Base-by-base conservation (phyloP, 805 yeast species). In the Zygoascus ofunaensis region DNA sequence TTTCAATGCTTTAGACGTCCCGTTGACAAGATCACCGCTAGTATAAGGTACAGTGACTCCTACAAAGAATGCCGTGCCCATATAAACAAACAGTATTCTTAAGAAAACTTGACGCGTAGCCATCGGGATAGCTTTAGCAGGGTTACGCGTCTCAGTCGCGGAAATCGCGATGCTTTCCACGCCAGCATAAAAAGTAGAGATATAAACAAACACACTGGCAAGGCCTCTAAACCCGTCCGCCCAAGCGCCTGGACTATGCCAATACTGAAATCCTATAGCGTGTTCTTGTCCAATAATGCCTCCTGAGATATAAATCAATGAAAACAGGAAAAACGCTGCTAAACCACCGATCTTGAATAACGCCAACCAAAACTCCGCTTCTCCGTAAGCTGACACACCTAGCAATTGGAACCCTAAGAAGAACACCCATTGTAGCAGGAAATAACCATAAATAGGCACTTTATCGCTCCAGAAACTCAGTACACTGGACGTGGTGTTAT, bases 121-220 rank as follows among this genome's bases (percentile, higher is more conserved):
- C 24, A 59, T 63, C 4, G 85, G 85, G 23, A 79, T 69, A 3
- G 84, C 80, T 39, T 60, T 66, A 23, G 72, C 63, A 2, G 86
- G 86, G 55, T 79, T 77, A 49, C 73, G 66, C 8, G 82, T 68
- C 56, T 79, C 85, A 23, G 78, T 74, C 0, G 84, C 84, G 23
- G 79, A 71, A n/a, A 80, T 66, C 4, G 82, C 80, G 14, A 76
- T 72, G 3, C 76, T 68, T 54, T 77, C 83, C 3, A 73, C 69
- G 14, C 83, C 83, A 3, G 78, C 69, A 49, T 76, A 77, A 50
- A 76, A 76, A 2, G 79, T 74, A 21, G 79, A 74, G 28, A 80
- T 77, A 57, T 71, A 77, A 3, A 76, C 78, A 53, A 77, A 78
- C 3, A 75, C 73, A 46, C 63, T 68, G 1, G 76, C 82, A 15